phyloP scores from a whole-genome alignment of 2,329 filamentous ascomycete species.

The Aspergillus sp. region DNA sequence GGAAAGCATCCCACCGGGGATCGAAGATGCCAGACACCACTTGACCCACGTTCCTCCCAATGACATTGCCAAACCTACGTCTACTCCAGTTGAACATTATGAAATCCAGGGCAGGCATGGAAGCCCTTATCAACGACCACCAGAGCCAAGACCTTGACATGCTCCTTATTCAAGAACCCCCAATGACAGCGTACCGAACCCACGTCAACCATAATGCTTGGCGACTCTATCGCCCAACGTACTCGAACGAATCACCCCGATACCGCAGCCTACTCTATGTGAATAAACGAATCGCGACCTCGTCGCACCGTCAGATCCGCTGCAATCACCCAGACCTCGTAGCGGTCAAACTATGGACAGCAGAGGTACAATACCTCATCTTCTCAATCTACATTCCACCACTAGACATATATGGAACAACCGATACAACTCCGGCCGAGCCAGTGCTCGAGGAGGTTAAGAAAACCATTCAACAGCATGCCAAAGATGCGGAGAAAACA shows the following conservation, averaged over 20 bases:
- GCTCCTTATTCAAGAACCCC: conserved; percentile 20
- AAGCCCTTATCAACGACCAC: conserved; percentile 29
- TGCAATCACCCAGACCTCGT: conserved; percentile 26
- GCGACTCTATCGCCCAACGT: conserved; percentile 24
- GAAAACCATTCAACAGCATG: conserved; percentile 7
- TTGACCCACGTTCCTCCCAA: not conserved
- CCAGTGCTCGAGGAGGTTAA: conserved; percentile 5
- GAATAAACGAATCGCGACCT: conserved; percentile 22
- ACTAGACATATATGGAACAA: not conserved
- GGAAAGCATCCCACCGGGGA: conserved; percentile 16
- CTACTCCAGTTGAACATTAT: conserved; percentile 19
- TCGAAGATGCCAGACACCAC: not conserved
- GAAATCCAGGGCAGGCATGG: conserved; percentile 25
- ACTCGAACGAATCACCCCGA: conserved; percentile 6
- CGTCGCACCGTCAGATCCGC: conserved; percentile 22
- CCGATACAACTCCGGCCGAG: not conserved
- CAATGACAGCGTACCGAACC: conserved; percentile 16
- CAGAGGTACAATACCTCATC: conserved; percentile 16
- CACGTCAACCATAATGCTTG: conserved; percentile 27
- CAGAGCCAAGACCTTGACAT: conserved; percentile 26
- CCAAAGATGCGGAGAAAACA: not conserved
- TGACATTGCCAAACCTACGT: conserved; percentile 5
- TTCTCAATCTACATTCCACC: conserved; percentile 20
- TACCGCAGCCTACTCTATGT: conserved; percentile 27
- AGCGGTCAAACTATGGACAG: conserved; percentile 21